Percentiles rank a stretch among this genome's conserved stretches.
Evolutionary conservation across 345 rosid genomes (phyloP).

Genomic region (Eutrema heterophyllum): DNA sequence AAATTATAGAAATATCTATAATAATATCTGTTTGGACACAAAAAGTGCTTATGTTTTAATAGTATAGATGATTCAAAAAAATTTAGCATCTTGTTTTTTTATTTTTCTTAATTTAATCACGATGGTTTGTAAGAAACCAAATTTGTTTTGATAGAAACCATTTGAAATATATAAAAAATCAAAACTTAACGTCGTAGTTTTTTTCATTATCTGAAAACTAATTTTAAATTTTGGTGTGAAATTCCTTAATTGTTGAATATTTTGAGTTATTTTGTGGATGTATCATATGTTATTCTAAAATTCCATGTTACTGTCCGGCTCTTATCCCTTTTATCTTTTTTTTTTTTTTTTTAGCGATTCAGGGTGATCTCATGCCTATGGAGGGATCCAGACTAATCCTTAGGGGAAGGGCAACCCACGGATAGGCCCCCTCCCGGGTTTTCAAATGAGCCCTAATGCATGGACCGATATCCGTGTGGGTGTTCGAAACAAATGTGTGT

Average conservation of each 20-base stretch:
- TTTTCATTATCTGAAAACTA: neutral
- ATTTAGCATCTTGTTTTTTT: neutral
- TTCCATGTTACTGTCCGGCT: neutral
- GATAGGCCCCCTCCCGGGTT: no score
- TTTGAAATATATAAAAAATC: neutral
- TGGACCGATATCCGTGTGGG: no score
- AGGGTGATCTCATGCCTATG: no score
- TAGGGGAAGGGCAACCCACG: no score
- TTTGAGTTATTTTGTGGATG: neutral
- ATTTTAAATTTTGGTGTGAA: neutral
- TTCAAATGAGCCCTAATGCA: no score
- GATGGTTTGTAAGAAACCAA: neutral
- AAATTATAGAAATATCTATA: no score
- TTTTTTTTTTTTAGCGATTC: no score
- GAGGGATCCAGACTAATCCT: no score
- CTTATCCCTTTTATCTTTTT: neutral
- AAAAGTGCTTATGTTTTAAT: no score
- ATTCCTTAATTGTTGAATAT: neutral
- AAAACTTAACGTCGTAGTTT: neutral
- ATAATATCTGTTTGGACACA: no score
- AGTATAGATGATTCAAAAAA: neutral
- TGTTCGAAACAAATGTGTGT: no score
- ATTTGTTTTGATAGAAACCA: neutral
- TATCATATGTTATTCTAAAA: neutral
- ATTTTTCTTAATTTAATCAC: neutral